Evolutionary conservation across 1,284 basidiomycete species (phyloP).

Genomic region (Takashimella koratensis): DNA sequence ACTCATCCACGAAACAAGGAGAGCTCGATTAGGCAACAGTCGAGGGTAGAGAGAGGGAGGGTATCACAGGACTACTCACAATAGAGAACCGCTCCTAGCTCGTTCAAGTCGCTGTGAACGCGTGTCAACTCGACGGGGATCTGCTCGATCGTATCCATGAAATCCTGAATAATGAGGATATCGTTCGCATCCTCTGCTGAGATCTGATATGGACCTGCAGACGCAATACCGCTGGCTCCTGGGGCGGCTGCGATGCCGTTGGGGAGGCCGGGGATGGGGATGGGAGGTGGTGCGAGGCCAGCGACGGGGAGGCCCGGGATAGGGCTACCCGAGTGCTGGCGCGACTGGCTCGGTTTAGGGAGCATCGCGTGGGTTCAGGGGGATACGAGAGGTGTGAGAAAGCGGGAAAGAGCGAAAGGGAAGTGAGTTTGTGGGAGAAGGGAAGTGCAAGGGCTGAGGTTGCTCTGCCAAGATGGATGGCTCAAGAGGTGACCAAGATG

Average conservation of each 20-base stretch:
- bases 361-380: neutral
- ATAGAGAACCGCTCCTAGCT: constrained; percentile 95
- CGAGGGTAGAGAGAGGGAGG: neutral
- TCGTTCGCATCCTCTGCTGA: constrained; percentile 37
- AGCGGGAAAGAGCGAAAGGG: too few relatives aligned
- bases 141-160: constrained; percentile 88
- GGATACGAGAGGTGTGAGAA: too few relatives aligned
- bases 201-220: neutral
- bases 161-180: constrained; percentile 61
- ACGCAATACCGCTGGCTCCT: constrained; percentile 1
- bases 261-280: neutral
- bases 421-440: neutral
- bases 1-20: neutral
- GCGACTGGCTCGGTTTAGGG: neutral
- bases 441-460: neutral
- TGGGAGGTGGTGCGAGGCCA: neutral
- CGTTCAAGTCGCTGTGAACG: constrained; percentile 90
- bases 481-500: too few relatives aligned
- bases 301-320: too few relatives aligned
- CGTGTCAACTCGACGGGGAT: constrained; percentile 91
- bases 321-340: neutral
- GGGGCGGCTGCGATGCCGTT: constrained; percentile 3
- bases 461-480: too few relatives aligned
- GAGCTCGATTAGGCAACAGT: too few relatives aligned
- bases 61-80: constrained; percentile 42